phyloP scores from a whole-genome alignment of 2,329 filamentous ascomycete genomes.

The Coniochaeta ligniaria region DNA sequence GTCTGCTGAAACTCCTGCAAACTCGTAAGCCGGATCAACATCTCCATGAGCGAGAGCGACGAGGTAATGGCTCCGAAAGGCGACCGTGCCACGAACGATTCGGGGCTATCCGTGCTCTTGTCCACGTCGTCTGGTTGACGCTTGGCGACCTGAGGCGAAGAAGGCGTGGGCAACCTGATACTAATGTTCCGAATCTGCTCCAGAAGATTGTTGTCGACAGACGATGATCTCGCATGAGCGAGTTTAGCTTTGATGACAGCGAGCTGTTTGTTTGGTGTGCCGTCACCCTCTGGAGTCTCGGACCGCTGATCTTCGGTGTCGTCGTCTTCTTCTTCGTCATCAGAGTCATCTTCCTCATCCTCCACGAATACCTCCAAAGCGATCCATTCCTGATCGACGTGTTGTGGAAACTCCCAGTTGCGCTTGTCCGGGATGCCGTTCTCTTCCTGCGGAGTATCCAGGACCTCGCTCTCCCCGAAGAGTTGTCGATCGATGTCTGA shows the following conservation, averaged over 20 bases:
- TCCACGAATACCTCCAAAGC: constrained; percentile 71
- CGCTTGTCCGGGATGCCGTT: constrained; percentile 11
- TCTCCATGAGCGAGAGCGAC: constrained; percentile 73
- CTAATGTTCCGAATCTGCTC: constrained; percentile 30
- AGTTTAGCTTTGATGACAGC: neutral
- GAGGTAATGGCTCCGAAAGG: constrained; percentile 45
- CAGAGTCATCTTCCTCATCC: constrained; percentile 17
- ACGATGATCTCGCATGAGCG: constrained; percentile 11
- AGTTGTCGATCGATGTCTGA: constrained; percentile 40
- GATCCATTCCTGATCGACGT: constrained; percentile 85
- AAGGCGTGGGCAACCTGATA: constrained; percentile 1
- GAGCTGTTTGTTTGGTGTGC: constrained; percentile 1
- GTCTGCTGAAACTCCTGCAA: constrained; percentile 89
- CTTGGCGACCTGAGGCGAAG: neutral
- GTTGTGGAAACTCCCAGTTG: constrained; percentile 57
- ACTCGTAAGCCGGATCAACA: constrained; percentile 76
- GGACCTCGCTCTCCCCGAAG: constrained; percentile 22
- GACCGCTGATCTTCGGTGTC: constrained; percentile 12
- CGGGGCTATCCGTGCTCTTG: constrained; percentile 9
- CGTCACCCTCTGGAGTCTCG: neutral
- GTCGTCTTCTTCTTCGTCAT: constrained; percentile 12
- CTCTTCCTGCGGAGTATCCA: constrained; percentile 3
- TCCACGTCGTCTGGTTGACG: constrained; percentile 3
- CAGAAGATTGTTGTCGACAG: constrained; percentile 30
- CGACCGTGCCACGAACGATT: constrained; percentile 31